These are phyloP conservation scores for Psilocybe sp. DNA, from an alignment of 768 basidiomycete genomes.

Conservation along the genomic window DNA sequence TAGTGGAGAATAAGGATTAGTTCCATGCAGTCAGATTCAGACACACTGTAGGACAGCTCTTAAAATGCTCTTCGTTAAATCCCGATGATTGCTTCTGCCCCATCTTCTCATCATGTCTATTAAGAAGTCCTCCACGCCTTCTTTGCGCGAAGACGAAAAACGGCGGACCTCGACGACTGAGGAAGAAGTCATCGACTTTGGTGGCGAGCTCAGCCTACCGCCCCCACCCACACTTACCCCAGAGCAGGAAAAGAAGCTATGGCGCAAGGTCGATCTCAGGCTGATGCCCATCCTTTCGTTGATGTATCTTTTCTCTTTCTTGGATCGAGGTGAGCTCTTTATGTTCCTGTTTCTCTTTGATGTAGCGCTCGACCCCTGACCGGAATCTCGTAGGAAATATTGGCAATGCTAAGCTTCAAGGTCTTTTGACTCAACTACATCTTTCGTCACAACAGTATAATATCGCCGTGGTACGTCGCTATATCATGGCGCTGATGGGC, in stretches of 20 bases:
- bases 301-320: constrained; percentile 62
- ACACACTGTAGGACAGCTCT: too few species aligned
- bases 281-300: constrained; percentile 57
- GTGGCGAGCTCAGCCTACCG: constrained; percentile 42
- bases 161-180: constrained; percentile 17
- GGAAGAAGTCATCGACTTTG: constrained; percentile 32
- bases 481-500: neutral
- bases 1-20: too few species aligned
- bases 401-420: constrained; percentile 69
- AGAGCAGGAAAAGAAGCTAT: constrained; percentile 50
- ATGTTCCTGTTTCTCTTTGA: neutral
- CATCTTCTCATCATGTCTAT: constrained; percentile 14
- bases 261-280: constrained; percentile 56
- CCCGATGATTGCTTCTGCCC: too few species aligned
- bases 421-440: constrained; percentile 51
- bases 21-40: too few species aligned
- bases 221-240: constrained; percentile 42
- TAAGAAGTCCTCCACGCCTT: constrained; percentile 13
- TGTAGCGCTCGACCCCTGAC: too few species aligned
- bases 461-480: constrained; percentile 55
- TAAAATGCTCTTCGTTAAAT: too few species aligned
- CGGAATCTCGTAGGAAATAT: constrained; percentile 46
- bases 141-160: constrained; percentile 12
- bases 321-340: constrained; percentile 51
- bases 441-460: constrained; percentile 63